Conservation (phyloP, 1,139 yeast species). For the Petasospora fabianii region DNA sequence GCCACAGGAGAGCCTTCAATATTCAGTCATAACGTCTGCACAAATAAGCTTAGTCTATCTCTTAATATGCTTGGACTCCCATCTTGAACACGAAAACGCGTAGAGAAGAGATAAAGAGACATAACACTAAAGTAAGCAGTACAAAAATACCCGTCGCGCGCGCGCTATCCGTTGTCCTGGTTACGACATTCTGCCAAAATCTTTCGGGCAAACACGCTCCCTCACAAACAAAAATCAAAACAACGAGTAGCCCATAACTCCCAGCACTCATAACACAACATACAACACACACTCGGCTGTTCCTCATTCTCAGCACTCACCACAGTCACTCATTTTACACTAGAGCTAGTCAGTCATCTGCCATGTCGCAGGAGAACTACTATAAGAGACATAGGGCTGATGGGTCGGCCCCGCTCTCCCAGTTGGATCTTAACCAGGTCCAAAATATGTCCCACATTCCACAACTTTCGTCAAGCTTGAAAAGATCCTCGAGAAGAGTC, state of each 20-base stretch:
- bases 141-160: no score
- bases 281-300: no score
- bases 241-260: no score
- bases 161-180: constrained; percentile 2
- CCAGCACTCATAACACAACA: no score
- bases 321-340: neutral
- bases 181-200: neutral
- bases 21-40: no score
- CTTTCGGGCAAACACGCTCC: constrained; percentile 1
- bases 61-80: no score
- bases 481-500: constrained; percentile 21
- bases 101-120: no score
- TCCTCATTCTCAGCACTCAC: neutral
- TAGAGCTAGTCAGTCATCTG: neutral
- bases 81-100: no score
- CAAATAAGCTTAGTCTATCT: no score
- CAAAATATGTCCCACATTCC: constrained; percentile 26
- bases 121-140: no score
- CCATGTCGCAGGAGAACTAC: constrained; percentile 24
- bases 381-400: constrained; percentile 21
- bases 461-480: constrained; percentile 22
- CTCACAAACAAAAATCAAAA: constrained; percentile 1
- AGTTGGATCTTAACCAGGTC: constrained; percentile 26
- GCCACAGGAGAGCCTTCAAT: no score
- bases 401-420: constrained; percentile 19